These are phyloP conservation scores for Mariannaea sp. DNA, from an alignment of 2,329 filamentous ascomycete genomes.

Conservation along the genomic window DNA sequence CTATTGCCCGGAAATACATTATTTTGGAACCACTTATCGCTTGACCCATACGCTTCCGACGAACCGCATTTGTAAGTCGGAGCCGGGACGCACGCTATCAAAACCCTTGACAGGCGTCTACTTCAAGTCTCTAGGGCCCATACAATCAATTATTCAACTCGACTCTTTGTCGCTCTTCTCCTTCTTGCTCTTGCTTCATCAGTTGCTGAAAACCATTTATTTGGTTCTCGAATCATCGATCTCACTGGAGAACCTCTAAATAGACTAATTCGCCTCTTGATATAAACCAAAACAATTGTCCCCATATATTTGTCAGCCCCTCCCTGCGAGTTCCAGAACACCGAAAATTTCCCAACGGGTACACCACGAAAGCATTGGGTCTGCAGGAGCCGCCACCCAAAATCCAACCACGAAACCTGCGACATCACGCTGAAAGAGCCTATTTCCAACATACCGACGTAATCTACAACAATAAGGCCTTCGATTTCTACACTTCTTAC, in stretches of 20 bases:
- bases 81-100: neutral
- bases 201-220: neutral
- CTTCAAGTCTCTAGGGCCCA: neutral
- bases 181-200: neutral
- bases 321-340: conserved; percentile 5
- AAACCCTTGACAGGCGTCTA: neutral
- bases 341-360: conserved; percentile 6
- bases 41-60: conserved; percentile 25
- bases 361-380: neutral
- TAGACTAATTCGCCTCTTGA: neutral
- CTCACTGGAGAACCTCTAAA: conserved; percentile 5
- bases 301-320: conserved; percentile 34
- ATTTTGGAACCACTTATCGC: conserved; percentile 5
- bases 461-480: neutral
- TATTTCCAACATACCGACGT: conserved; percentile 7
- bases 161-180: neutral
- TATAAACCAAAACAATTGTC: conserved; percentile 18
- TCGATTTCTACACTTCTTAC: neutral
- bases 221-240: conserved; percentile 1
- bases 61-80: conserved; percentile 24
- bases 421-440: too few species aligned
- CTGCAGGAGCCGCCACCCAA: conserved; percentile 14
- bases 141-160: neutral
- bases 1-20: conserved; percentile 36
- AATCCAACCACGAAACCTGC: neutral